These are phyloP conservation scores for Bryum argenteum DNA, from an alignment of 225 moss, liverwort and hornwort genomes.

Conservation along the genomic window DNA sequence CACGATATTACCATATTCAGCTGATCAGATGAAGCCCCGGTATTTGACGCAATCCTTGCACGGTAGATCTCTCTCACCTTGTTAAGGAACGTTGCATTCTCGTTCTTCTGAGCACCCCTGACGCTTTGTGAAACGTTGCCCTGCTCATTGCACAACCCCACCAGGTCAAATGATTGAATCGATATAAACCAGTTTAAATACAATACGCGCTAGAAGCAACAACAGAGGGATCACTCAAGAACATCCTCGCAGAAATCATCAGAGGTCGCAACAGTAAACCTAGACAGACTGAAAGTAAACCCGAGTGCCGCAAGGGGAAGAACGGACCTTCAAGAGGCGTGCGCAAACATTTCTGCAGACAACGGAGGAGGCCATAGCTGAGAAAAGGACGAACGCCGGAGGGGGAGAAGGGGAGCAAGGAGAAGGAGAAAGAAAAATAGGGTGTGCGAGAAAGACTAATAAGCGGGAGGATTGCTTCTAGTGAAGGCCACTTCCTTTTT, in stretches of 20 bases:
- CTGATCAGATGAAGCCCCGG: too few species aligned
- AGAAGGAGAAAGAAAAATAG: background rate
- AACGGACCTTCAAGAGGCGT: slow-evolving; percentile 45
- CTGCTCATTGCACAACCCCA: slow-evolving; percentile 32
- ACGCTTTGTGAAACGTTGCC: slow-evolving; percentile 44
- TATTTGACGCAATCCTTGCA: background rate
- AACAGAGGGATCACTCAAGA: background rate
- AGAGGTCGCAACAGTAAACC: background rate
- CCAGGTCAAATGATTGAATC: slow-evolving; percentile 12
- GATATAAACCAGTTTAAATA: background rate
- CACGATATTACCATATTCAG: too few species aligned
- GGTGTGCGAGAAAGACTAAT: background rate
- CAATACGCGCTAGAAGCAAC: background rate
- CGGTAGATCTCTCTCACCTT: slow-evolving; percentile 41
- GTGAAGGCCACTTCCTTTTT: slow-evolving; percentile 8
- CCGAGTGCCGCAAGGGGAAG: background rate
- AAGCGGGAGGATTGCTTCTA: background rate
- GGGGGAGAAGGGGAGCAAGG: background rate
- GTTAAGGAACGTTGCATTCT: slow-evolving; percentile 37
- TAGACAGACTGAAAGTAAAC: background rate
- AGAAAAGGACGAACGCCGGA: background rate
- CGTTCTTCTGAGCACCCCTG: slow-evolving; percentile 42
- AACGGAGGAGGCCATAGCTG: slow-evolving; percentile 42
- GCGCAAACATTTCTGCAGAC: slow-evolving; percentile 38
- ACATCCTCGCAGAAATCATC: background rate